A percentile compares a stretch with the other conserved stretches of the same genome.
phyloP scores from a whole-genome alignment of 1,139 yeast species.

The Kluyveromyces sp. region DNA sequence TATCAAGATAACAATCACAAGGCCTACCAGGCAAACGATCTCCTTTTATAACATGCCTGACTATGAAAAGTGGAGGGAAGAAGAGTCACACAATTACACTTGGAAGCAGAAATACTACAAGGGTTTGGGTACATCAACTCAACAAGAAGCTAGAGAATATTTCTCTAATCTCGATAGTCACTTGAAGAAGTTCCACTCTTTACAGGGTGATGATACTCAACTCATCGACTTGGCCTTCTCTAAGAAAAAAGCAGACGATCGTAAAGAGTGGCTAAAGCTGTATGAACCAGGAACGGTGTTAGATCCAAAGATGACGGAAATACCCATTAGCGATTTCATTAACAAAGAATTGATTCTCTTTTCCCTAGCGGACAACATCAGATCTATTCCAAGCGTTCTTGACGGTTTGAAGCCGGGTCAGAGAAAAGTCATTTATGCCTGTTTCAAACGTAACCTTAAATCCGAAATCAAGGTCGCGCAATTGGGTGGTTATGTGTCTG shows the following conservation, averaged over 20 bases:
- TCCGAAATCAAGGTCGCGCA: slow-evolving; percentile 86
- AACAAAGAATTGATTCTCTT: slow-evolving; percentile 91
- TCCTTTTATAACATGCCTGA: slow-evolving; percentile 95
- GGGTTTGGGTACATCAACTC: slow-evolving; percentile 94
- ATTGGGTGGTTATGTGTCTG: slow-evolving; percentile 83
- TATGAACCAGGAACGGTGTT: slow-evolving; percentile 88
- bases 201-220: slow-evolving; percentile 75
- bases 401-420: slow-evolving; percentile 99
- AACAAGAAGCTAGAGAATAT: slow-evolving; percentile 78
- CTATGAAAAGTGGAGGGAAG: slow-evolving; percentile 87
- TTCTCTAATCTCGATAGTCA: slow-evolving; percentile 83
- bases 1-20: slow-evolving; percentile 75
- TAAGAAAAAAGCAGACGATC: slow-evolving; percentile 91
- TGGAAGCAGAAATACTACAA: slow-evolving; percentile 96
- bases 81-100: slow-evolving; percentile 65
- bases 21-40: slow-evolving; percentile 55
- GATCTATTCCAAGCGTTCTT: slow-evolving; percentile 89
- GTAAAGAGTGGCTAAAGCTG: slow-evolving; percentile 93
- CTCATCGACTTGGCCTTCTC: slow-evolving; percentile 89
- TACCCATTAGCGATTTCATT: slow-evolving; percentile 90
- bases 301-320: slow-evolving; percentile 68
- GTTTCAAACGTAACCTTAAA: slow-evolving; percentile 72
- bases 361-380: slow-evolving; percentile 92
- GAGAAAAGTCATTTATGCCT: slow-evolving; percentile 84
- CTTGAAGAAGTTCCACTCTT: slow-evolving; percentile 74